Conservation (phyloP, 78 protist species). For the Pigoraptor vietnamica region DNA sequence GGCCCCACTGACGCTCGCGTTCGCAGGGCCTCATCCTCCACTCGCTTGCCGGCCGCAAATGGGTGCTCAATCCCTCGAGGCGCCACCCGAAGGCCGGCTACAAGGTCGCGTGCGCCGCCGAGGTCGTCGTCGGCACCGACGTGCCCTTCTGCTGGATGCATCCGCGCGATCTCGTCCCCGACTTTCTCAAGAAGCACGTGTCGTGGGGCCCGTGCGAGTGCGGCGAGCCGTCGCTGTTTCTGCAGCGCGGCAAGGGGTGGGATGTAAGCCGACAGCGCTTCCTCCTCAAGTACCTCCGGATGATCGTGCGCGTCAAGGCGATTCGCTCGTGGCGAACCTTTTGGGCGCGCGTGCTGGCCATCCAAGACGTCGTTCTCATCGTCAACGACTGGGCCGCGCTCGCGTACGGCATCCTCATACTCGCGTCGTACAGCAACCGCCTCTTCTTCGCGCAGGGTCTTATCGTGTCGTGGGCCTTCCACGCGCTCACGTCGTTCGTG, state of each 20-base stretch:
- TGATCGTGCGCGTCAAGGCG: background rate
- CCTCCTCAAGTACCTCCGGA: background rate
- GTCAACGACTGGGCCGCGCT: background rate
- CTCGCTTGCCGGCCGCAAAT: background rate
- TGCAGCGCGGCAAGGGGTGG: slow-evolving; percentile 21
- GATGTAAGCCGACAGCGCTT: slow-evolving; percentile 18
- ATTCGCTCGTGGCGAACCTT: background rate
- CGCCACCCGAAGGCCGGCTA: background rate
- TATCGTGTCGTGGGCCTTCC: background rate
- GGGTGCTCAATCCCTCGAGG: background rate
- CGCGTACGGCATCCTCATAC: background rate
- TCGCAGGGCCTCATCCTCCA: slow-evolving; percentile 1
- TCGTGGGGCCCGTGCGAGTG: too few species aligned
- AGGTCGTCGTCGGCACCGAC: background rate
- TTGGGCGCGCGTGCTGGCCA: background rate
- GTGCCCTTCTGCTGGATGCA: too few species aligned
- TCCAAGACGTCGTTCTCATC: background rate
- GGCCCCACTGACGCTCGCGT: too few species aligned
- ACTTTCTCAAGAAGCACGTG: too few species aligned
- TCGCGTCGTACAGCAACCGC: background rate
- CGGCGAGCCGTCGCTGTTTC: background rate
- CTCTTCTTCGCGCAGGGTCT: background rate
- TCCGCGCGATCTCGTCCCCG: too few species aligned
- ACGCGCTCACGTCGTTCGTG: background rate
- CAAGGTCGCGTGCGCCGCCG: background rate